These are phyloP conservation scores for Aquilaria yunnanensis DNA, from an alignment of 345 rosid genomes.

Conservation along the genomic window DNA sequence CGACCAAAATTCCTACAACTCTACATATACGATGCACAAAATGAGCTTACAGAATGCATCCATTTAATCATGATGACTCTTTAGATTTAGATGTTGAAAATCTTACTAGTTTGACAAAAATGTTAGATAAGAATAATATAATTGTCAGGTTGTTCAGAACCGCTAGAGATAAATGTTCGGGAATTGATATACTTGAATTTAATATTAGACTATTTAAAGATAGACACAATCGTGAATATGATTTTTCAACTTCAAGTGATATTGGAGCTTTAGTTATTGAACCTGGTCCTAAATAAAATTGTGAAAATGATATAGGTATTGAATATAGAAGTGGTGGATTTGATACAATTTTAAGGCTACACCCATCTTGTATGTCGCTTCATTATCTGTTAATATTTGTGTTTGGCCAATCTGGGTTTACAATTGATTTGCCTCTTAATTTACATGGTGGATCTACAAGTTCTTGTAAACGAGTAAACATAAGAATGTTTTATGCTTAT, in stretches of 20 bases:
- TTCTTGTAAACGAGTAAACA: not conserved
- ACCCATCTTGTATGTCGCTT: not conserved
- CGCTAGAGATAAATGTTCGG: not conserved
- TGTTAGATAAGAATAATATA: not conserved
- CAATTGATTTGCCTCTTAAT: not conserved
- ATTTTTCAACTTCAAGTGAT: not conserved
- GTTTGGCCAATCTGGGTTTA: not conserved
- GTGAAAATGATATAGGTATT: not conserved
- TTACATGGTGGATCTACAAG: not conserved
- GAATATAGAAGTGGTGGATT: not conserved
- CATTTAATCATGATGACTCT: not conserved
- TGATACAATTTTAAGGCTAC: no score
- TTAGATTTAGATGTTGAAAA: not conserved
- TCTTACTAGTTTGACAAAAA: not conserved
- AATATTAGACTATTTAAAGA: not conserved
- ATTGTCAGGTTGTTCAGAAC: not conserved
- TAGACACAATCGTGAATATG: not conserved
- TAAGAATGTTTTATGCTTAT: not conserved
- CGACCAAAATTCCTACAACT: not conserved
- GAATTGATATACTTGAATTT: no score
- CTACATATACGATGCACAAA: not conserved
- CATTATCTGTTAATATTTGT: not conserved
- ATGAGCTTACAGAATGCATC: not conserved
- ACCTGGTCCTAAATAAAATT: no score
- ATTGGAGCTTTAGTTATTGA: not conserved